phyloP scores from a whole-genome alignment of 2,329 filamentous ascomycete genomes.

The Didymella lethalis region DNA sequence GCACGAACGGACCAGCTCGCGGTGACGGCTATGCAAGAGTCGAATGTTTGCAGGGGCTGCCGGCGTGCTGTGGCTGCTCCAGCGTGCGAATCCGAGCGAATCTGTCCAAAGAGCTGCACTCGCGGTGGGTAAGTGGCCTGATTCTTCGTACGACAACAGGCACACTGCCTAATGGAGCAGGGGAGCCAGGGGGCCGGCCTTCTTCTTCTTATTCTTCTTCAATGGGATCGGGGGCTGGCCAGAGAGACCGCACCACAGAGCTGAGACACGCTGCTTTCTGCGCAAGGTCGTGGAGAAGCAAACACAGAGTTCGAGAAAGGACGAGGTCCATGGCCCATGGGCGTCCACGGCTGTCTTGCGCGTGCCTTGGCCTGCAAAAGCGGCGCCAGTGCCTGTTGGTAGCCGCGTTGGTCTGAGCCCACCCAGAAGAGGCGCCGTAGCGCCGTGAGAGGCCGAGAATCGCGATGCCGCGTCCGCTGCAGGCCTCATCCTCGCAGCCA shows the following conservation, averaged over 20 bases:
- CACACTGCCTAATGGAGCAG: conserved; percentile 5
- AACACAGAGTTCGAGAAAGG: conserved; percentile 9
- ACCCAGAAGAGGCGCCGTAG: conserved; percentile 7
- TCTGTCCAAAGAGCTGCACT: conserved; percentile 15
- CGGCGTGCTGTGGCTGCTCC: conserved; percentile 6
- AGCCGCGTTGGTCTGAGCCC: conserved; percentile 9
- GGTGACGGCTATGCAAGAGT: conserved; percentile 17
- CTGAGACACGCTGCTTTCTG: conserved; percentile 10
- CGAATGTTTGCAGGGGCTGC: conserved; percentile 11
- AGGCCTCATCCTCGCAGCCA: conserved; percentile 14
- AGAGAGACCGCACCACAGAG: conserved; percentile 2
- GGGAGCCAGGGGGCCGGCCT: conserved; percentile 4
- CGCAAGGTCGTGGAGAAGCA: neutral
- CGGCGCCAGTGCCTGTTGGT: conserved; percentile 4
- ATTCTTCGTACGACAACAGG: conserved; percentile 19
- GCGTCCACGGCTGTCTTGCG: conserved; percentile 8
- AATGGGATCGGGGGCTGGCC: neutral
- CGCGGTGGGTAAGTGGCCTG: conserved; percentile 16
- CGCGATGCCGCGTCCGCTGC: conserved; percentile 6
- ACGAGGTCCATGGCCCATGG: neutral
- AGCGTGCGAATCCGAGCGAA: conserved; percentile 2
- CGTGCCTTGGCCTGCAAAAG: conserved; percentile 7
- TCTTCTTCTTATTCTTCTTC: neutral
- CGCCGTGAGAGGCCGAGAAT: neutral
- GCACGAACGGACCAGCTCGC: conserved; percentile 5